These are phyloP conservation scores for Umbelopsis sp. DNA, from an alignment of 371 early-diverging fungal species.

Conservation along the genomic window DNA sequence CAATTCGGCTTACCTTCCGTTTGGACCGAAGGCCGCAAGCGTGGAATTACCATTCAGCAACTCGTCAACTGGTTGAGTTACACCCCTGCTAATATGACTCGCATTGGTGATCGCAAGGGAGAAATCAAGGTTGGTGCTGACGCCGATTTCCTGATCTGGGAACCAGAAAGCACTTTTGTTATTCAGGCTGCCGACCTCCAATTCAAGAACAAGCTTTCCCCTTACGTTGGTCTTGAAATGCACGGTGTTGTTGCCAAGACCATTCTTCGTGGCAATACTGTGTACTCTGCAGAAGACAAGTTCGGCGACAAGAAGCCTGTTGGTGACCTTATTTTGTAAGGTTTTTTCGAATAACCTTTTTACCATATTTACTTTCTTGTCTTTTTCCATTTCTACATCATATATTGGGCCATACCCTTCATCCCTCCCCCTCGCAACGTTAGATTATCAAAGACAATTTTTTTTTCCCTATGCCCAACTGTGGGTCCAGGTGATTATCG, in stretches of 20 bases:
- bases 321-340: conserved; percentile 27
- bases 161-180: conserved; percentile 64
- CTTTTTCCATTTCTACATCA: not conserved
- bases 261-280: conserved; percentile 72
- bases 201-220: conserved; percentile 83
- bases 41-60: conserved; percentile 67
- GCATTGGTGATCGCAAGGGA: conserved; percentile 69
- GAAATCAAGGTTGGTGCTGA: conserved; percentile 67
- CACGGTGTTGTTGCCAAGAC: conserved; percentile 74
- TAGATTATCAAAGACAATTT: not conserved
- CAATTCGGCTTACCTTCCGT: conserved; percentile 80
- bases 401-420: not conserved
- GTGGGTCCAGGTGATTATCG: too few relatives aligned
- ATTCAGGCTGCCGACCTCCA: conserved; percentile 64
- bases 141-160: conserved; percentile 82
- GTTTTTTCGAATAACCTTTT: not conserved
- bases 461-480: not conserved
- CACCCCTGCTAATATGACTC: conserved; percentile 68
- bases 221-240: conserved; percentile 67
- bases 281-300: conserved; percentile 40
- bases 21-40: conserved; percentile 78
- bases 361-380: not conserved
- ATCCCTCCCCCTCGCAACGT: not conserved
- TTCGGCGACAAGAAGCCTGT: conserved; percentile 23
- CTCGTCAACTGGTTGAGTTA: conserved; percentile 69